Percentiles rank a stretch among this genome's conserved stretches.
Evolutionary conservation across 768 basidiomycete genomes (phyloP).

Genomic region (Leccinum uliginosum): DNA sequence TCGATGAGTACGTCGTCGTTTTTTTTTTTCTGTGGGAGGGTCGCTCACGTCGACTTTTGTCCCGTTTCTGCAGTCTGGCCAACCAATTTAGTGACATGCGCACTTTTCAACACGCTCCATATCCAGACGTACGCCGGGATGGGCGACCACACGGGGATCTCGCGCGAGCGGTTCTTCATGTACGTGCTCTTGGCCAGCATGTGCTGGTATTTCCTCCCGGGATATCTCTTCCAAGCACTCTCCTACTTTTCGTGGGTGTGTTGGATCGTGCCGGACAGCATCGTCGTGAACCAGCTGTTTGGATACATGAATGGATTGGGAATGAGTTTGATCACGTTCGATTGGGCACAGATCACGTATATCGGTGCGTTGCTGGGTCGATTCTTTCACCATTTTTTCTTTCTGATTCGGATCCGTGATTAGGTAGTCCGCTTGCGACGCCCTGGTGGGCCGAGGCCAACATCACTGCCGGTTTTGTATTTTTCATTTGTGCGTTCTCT

Average conservation of each 20-base stretch:
- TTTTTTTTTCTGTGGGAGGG: neutral
- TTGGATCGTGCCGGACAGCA: slow-evolving; percentile 70
- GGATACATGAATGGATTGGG: slow-evolving; percentile 54
- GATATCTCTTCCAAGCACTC: slow-evolving; percentile 66
- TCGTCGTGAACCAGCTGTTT: slow-evolving; percentile 71
- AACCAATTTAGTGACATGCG: slow-evolving; percentile 62
- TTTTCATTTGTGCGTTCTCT: slow-evolving; percentile 56
- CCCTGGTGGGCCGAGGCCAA: slow-evolving; percentile 86
- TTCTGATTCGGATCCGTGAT: neutral
- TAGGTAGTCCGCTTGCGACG: slow-evolving; percentile 56
- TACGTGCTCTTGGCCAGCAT: slow-evolving; percentile 33
- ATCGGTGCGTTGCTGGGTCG: slow-evolving; percentile 12
- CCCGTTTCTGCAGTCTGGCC: slow-evolving; percentile 70
- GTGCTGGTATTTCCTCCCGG: slow-evolving; percentile 60
- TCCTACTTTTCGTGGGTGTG: slow-evolving; percentile 60
- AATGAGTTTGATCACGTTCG: slow-evolving; percentile 76
- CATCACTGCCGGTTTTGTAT: slow-evolving; percentile 54
- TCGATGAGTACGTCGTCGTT: slow-evolving; percentile 49
- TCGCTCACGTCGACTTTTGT: neutral
- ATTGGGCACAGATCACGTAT: slow-evolving; percentile 66
- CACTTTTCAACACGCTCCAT: slow-evolving; percentile 73
- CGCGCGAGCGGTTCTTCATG: slow-evolving; percentile 50
- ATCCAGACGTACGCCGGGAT: slow-evolving; percentile 44
- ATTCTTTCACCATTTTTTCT: neutral
- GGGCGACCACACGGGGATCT: slow-evolving; percentile 43